Evolutionary conservation across 306 rosid genomes (phyloP).

Genomic region (Coriaria nepalensis): DNA sequence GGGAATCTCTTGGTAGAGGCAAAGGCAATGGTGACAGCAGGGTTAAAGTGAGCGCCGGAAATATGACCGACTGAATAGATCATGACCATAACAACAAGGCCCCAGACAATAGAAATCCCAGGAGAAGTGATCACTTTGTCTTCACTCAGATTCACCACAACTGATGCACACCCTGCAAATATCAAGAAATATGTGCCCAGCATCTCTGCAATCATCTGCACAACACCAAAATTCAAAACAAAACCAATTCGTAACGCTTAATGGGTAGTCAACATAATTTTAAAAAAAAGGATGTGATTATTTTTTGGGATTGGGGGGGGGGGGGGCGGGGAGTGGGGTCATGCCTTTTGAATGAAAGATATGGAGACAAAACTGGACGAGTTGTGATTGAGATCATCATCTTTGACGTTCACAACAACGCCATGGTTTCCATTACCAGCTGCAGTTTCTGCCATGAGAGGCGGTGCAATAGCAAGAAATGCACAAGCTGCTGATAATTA

Average conservation of each 20-base stretch:
- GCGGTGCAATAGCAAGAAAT: background rate
- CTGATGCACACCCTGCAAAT: conserved; percentile 63
- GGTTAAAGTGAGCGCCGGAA: conserved; percentile 86
- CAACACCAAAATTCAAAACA: background rate
- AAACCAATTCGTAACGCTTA: background rate
- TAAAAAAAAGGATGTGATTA: background rate
- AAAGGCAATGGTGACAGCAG: conserved; percentile 81
- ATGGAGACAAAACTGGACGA: conserved; percentile 17
- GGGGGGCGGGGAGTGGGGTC: background rate
- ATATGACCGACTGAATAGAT: conserved; percentile 70
- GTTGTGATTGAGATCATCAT: conserved; percentile 13
- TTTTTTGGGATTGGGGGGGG: background rate
- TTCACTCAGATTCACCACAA: conserved; percentile 36
- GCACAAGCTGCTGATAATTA: conserved; percentile 1
- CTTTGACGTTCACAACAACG: conserved; percentile 23
- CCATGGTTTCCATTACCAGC: conserved; percentile 23
- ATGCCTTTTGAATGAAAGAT: conserved; percentile 65
- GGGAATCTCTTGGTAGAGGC: conserved; percentile 54
- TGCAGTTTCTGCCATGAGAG: conserved; percentile 40
- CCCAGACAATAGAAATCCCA: conserved; percentile 63
- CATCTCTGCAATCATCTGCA: conserved; percentile 59
- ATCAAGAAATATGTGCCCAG: conserved; percentile 71
- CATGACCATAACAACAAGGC: conserved; percentile 46
- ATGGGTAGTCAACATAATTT: background rate
- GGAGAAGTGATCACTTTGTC: conserved; percentile 37